Conservation (phyloP, 352 stramenopile genomes). For the Proteromonas lacertae region DNA sequence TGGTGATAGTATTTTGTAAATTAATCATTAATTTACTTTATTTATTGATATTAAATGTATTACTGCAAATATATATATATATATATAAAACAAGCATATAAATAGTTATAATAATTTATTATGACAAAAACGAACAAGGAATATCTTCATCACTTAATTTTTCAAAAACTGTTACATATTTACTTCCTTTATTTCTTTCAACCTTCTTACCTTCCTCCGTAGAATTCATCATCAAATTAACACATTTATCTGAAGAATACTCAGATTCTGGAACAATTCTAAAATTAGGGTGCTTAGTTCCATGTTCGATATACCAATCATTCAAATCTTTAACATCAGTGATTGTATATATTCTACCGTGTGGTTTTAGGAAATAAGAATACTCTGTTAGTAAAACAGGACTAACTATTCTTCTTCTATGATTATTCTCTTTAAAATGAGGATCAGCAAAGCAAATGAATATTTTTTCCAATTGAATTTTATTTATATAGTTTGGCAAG, state of each 20-base stretch:
- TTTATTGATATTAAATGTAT: too few species aligned
- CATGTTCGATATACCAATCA: constrained; percentile 79
- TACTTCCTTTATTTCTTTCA: constrained; percentile 26
- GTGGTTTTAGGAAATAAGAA: constrained; percentile 56
- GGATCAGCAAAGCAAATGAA: constrained; percentile 98
- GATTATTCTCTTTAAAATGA: constrained; percentile 93
- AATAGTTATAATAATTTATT: too few species aligned
- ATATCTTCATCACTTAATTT: too few species aligned
- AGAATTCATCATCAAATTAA: constrained; percentile 66
- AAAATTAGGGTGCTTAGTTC: constrained; percentile 61
- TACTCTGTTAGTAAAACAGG: constrained; percentile 75
- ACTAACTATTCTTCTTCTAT: constrained; percentile 58
- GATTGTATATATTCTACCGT: constrained; percentile 79
- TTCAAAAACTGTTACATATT: constrained; percentile 18
- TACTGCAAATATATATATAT: too few species aligned
- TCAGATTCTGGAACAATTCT: constrained; percentile 38
- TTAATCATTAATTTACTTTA: too few species aligned
- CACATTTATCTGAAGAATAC: constrained; percentile 52
- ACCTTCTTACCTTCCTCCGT: constrained; percentile 98
- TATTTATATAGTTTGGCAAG: constrained; percentile 22
- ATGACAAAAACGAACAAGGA: too few species aligned
- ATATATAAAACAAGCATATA: too few species aligned
- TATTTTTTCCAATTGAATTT: constrained; percentile 47
- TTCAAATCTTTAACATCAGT: constrained; percentile 92
- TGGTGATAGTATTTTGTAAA: too few species aligned